A percentile compares a stretch with the other conserved stretches of the same genome.
phyloP scores from a whole-genome alignment of 1,284 basidiomycete species.

The Rhodotorula sp. region DNA sequence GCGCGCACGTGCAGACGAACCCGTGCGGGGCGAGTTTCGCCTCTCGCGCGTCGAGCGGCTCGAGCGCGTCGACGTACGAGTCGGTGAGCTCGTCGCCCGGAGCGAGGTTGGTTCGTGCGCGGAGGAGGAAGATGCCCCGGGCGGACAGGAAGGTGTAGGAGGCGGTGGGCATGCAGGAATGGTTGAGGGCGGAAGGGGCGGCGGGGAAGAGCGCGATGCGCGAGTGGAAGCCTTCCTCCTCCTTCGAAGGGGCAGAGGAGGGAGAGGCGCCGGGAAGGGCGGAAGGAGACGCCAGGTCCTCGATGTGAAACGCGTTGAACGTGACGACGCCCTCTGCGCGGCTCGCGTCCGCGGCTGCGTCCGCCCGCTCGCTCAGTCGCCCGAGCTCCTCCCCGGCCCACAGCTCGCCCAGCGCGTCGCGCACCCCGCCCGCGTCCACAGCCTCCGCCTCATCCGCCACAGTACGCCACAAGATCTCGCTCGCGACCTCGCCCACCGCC shows the following conservation, averaged over 20 bases:
- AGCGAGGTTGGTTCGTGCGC: constrained; percentile 45
- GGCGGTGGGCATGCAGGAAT: constrained; percentile 46
- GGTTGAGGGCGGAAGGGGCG: constrained; percentile 40
- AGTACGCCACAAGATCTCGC: constrained; percentile 12
- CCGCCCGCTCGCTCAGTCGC: background rate
- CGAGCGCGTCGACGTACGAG: constrained; percentile 19
- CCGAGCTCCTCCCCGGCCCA: constrained; percentile 15
- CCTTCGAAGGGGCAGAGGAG: background rate
- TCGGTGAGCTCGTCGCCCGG: constrained; percentile 37
- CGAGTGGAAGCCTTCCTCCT: constrained; percentile 19
- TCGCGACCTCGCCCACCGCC: constrained; percentile 13
- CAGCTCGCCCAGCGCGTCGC: background rate
- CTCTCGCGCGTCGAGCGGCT: constrained; percentile 20
- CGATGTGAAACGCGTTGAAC: constrained; percentile 42
- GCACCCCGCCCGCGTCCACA: background rate
- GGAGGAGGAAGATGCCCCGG: constrained; percentile 41
- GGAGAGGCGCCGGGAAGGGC: background rate
- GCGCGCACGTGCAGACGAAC: constrained; percentile 36
- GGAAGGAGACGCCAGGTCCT: constrained; percentile 23
- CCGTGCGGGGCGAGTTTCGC: constrained; percentile 28
- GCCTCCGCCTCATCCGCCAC: background rate
- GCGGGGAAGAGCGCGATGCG: constrained; percentile 37
- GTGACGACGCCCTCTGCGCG: constrained; percentile 36
- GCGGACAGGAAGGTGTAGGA: constrained; percentile 47
- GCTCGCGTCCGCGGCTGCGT: background rate